Conservation (phyloP, 2,329 filamentous ascomycete genomes). For the Hymenoscyphus linearis region DNA sequence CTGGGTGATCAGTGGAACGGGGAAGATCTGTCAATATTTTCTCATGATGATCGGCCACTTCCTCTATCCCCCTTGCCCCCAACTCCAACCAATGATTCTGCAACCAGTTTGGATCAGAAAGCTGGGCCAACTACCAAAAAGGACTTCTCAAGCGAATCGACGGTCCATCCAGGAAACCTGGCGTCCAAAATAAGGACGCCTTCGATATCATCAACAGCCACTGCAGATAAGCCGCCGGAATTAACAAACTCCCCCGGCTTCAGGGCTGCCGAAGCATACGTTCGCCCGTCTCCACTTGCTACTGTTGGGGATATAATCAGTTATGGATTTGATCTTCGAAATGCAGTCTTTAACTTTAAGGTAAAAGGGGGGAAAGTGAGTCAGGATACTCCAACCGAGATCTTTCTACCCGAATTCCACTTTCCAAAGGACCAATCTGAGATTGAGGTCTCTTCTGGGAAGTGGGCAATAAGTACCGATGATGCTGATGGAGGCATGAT, state of each 20-base stretch:
- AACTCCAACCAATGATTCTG: slow-evolving; percentile 40
- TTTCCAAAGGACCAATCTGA: slow-evolving; percentile 71
- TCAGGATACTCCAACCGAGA: slow-evolving; percentile 66
- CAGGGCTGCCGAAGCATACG: slow-evolving; percentile 87
- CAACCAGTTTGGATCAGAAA: slow-evolving; percentile 40
- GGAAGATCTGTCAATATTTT: slow-evolving; percentile 90
- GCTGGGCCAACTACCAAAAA: slow-evolving; percentile 35
- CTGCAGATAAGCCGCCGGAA: slow-evolving; percentile 47
- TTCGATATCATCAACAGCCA: slow-evolving; percentile 54
- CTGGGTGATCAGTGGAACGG: slow-evolving; percentile 97
- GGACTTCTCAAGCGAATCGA: slow-evolving; percentile 46
- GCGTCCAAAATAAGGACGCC: slow-evolving; percentile 65
- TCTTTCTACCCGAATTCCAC: slow-evolving; percentile 88
- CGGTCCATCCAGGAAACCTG: slow-evolving; percentile 70
- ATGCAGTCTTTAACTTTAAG: slow-evolving; percentile 69
- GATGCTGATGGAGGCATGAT: slow-evolving; percentile 63
- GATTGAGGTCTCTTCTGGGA: slow-evolving; percentile 76
- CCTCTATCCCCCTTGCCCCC: slow-evolving; percentile 47
- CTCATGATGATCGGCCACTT: slow-evolving; percentile 68
- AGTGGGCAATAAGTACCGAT: slow-evolving; percentile 78
- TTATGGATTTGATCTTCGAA: slow-evolving; percentile 78
- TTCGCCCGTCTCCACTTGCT: slow-evolving; percentile 75
- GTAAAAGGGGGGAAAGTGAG: slow-evolving; percentile 58
- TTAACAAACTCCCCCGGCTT: slow-evolving; percentile 65
- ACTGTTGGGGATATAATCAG: slow-evolving; percentile 66